Percentiles rank a stretch among this genome's conserved stretches.
These are phyloP conservation scores for Chrysochromulina tobinii DNA, from an alignment of 78 protist genomes.

Conservation along the genomic window DNA sequence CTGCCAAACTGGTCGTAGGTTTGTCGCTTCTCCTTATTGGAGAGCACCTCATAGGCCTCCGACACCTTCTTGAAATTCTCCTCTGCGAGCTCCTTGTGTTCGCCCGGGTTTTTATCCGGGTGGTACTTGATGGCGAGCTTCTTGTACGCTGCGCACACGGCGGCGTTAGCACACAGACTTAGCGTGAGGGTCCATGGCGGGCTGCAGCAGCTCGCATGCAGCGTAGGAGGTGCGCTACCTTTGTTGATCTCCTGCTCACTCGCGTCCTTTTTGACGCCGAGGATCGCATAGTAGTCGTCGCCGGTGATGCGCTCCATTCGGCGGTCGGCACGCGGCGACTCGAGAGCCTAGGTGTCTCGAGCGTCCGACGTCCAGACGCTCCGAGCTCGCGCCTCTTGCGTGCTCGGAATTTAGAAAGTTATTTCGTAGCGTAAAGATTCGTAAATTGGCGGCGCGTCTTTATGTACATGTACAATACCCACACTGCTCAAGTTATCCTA, in stretches of 20 bases:
- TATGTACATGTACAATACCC: too few relatives aligned
- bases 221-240: neutral
- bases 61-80: conserved; percentile 40
- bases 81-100: conserved; percentile 43
- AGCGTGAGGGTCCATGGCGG: neutral
- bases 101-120: conserved; percentile 57
- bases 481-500: too few relatives aligned
- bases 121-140: conserved; percentile 57
- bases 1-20: neutral
- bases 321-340: too few relatives aligned
- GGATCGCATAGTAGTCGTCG: neutral
- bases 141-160: conserved; percentile 21
- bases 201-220: neutral
- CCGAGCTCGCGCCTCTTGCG: too few relatives aligned
- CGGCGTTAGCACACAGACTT: neutral
- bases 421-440: too few relatives aligned
- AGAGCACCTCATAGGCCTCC: conserved; percentile 57
- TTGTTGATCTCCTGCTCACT: neutral
- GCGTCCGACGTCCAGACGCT: too few relatives aligned
- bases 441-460: too few relatives aligned
- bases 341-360: too few relatives aligned
- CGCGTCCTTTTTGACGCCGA: neutral
- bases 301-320: neutral
- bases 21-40: neutral
- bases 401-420: too few relatives aligned